These are phyloP conservation scores for Candida rishiriensis DNA, from an alignment of 805 yeast genomes.

Conservation along the genomic window DNA sequence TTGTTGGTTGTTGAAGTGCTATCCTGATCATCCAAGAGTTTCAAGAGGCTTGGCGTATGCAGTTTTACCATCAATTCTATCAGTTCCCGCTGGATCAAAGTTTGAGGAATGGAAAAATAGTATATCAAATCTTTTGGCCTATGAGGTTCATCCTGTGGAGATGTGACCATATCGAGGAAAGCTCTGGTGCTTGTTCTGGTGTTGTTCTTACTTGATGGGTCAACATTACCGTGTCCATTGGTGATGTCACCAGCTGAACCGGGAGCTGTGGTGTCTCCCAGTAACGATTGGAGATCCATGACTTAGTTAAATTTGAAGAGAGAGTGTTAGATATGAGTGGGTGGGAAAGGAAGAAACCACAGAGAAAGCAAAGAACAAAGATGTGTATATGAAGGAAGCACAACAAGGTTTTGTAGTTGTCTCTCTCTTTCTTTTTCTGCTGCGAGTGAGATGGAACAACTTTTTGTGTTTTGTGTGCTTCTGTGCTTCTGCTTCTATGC, in stretches of 20 bases:
- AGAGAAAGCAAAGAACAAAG: too few species aligned
- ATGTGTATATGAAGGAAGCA: too few species aligned
- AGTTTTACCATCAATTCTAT: constrained; percentile 38
- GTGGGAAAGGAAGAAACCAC: too few species aligned
- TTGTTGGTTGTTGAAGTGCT: background rate
- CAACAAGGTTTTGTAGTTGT: too few species aligned
- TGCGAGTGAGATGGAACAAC: too few species aligned
- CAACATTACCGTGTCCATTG: background rate
- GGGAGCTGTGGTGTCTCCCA: background rate
- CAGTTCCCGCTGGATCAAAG: constrained; percentile 40
- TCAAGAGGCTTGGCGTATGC: constrained; percentile 30
- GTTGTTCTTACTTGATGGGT: background rate
- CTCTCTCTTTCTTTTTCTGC: too few species aligned
- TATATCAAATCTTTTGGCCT: constrained; percentile 18
- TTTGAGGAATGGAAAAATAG: constrained; percentile 39
- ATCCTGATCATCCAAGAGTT: constrained; percentile 5
- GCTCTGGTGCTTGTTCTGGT: background rate
- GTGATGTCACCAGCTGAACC: background rate
- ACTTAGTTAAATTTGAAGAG: too few species aligned
- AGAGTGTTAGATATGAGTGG: too few species aligned
- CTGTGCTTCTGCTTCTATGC: too few species aligned
- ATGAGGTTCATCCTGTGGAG: background rate
- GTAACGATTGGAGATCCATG: constrained; percentile 5
- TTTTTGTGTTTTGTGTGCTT: too few species aligned
- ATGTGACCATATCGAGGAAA: background rate